These are phyloP conservation scores for Rhodotorula sp. DNA, from an alignment of 1,284 basidiomycete genomes.

Conservation along the genomic window DNA sequence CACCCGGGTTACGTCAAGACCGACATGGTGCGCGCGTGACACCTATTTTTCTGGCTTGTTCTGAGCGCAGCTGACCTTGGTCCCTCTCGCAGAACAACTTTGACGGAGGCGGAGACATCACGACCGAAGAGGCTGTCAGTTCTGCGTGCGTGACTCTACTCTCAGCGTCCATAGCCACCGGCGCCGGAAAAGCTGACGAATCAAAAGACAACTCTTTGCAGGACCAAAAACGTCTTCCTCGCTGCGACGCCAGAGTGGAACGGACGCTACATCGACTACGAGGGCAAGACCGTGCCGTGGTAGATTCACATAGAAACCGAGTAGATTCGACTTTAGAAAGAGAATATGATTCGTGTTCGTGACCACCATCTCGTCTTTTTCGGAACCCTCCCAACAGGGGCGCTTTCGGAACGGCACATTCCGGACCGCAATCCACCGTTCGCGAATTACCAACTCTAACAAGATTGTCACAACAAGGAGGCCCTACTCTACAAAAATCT, in stretches of 20 bases:
- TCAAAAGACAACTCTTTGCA: too few relatives aligned
- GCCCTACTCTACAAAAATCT: constrained; percentile 69
- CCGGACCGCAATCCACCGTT: too few relatives aligned
- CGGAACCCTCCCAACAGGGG: too few relatives aligned
- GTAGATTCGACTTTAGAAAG: not conserved
- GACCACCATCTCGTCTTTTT: too few relatives aligned
- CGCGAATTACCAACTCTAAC: not conserved
- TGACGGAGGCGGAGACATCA: constrained; percentile 25
- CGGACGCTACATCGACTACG: constrained; percentile 24
- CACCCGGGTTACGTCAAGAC: constrained; percentile 30
- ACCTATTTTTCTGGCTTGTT: too few relatives aligned
- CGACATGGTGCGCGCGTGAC: not conserved
- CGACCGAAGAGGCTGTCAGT: constrained; percentile 14
- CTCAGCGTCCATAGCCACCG: too few relatives aligned
- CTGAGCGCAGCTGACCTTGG: not conserved
- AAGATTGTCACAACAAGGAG: not conserved
- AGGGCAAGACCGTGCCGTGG: constrained; percentile 17
- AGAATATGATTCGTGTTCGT: not conserved
- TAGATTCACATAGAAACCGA: not conserved
- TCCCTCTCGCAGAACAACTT: constrained; percentile 15
- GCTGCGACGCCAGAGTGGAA: constrained; percentile 21
- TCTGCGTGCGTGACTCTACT: constrained; percentile 7
- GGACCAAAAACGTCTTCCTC: constrained; percentile 29
- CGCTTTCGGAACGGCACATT: too few relatives aligned
- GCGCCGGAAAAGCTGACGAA: too few relatives aligned